A percentile compares a stretch with the other conserved stretches of the same genome.
phyloP scores from a whole-genome alignment of 345 rosid genomes.

The Stellera chamaejasme region DNA sequence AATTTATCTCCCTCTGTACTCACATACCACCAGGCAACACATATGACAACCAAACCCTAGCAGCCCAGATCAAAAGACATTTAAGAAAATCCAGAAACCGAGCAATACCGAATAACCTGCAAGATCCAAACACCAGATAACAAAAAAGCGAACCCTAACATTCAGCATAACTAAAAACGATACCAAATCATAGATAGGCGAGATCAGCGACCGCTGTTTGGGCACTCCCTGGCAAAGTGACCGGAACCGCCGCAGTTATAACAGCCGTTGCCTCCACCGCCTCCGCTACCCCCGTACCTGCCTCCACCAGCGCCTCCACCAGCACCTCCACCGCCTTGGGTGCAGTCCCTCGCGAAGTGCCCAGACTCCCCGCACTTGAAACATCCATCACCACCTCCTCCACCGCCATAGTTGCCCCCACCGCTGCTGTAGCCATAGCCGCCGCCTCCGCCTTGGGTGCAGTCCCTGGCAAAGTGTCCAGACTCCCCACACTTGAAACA shows the following conservation, averaged over 20 bases:
- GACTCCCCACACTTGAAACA: no score
- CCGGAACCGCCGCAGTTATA: conserved; percentile 80
- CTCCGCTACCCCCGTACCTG: conserved; percentile 18
- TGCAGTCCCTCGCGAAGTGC: conserved; percentile 24
- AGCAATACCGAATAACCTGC: background rate
- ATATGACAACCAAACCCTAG: conserved; percentile 16
- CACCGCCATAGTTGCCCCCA: no score
- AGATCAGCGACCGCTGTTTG: conserved; percentile 41
- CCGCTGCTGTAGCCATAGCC: conserved; percentile 17
- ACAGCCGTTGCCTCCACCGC: conserved; percentile 48
- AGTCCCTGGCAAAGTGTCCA: no score
- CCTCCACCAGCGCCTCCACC: conserved; percentile 32
- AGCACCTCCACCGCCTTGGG: no score
- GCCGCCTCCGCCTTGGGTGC: no score
- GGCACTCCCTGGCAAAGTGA: conserved; percentile 84
- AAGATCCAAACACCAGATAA: background rate
- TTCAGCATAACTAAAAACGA: conserved; percentile 1
- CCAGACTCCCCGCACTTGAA: conserved; percentile 28
- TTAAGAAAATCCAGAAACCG: background rate
- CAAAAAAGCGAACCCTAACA: background rate
- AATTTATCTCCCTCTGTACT: conserved; percentile 15
- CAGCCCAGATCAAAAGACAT: background rate
- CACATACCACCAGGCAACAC: conserved; percentile 7
- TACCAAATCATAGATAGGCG: background rate
- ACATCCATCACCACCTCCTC: conserved; percentile 19